phyloP scores from a whole-genome alignment of 2,329 filamentous ascomycete genomes.

The Trichoderma endophyticum region DNA sequence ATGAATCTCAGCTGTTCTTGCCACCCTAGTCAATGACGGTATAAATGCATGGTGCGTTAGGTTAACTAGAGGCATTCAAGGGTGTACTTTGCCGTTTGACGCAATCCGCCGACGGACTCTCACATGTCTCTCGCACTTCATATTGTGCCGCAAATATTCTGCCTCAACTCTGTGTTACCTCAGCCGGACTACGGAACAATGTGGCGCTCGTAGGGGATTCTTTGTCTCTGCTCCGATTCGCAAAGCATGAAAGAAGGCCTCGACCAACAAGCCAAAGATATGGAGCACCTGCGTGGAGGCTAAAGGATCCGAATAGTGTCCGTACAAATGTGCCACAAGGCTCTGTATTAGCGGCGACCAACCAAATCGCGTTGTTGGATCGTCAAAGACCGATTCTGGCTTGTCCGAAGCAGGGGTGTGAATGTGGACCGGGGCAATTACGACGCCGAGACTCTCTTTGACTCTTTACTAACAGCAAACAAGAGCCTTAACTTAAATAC shows the following conservation, averaged over 20 bases:
- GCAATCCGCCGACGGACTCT: neutral
- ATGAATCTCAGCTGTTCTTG: neutral
- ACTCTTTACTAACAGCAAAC: neutral
- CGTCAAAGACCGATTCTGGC: neutral
- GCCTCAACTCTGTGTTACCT: neutral
- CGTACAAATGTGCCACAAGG: neutral
- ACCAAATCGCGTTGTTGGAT: neutral
- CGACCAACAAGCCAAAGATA: neutral
- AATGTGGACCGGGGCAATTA: slow-evolving; percentile 10
- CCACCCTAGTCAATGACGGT: neutral
- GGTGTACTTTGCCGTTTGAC: neutral
- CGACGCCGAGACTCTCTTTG: neutral
- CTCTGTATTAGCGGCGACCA: neutral
- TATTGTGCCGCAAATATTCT: neutral
- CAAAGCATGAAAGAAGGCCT: neutral
- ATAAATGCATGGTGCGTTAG: neutral
- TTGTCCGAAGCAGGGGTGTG: neutral
- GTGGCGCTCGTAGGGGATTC: neutral
- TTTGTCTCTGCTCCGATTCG: neutral
- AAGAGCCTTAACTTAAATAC: neutral
- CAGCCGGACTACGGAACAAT: neutral
- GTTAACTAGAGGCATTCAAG: neutral
- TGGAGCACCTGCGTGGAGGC: neutral
- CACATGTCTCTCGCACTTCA: neutral
- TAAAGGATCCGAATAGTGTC: neutral